Percentiles rank a stretch among this genome's conserved stretches.
These are phyloP conservation scores for Endocalyx cinctus DNA, from an alignment of 2,329 filamentous ascomycete genomes.

Conservation along the genomic window DNA sequence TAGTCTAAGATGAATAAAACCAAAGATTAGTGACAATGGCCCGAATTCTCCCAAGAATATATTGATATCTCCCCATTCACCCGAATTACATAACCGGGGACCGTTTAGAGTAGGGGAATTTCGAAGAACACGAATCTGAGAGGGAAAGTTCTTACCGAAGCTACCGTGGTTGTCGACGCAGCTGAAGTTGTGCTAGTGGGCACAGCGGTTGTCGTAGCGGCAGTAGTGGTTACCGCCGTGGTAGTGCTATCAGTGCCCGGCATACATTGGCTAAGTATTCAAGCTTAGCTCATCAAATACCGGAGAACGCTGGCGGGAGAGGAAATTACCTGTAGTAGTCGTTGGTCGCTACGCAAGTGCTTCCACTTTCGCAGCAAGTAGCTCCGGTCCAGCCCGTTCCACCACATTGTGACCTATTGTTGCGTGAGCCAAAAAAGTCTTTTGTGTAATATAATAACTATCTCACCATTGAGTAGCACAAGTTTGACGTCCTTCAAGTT, in stretches of 20 bases:
- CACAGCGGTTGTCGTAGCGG: slow-evolving; percentile 11
- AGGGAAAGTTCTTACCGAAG: too few species aligned
- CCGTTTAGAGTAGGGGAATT: too few species aligned
- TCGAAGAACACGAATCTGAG: too few species aligned
- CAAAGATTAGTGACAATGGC: too few species aligned
- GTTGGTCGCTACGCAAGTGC: slow-evolving; percentile 26
- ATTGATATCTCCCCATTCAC: too few species aligned
- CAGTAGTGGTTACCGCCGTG: slow-evolving; percentile 10
- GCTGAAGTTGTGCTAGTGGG: slow-evolving; percentile 24
- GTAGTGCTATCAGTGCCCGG: slow-evolving; percentile 10
- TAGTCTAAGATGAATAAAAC: too few species aligned
- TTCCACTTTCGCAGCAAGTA: slow-evolving; percentile 40
- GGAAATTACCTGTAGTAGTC: slow-evolving; percentile 18
- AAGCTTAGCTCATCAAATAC: too few species aligned
- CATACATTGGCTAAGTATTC: slow-evolving; percentile 16
- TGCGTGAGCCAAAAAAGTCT: slow-evolving; percentile 6
- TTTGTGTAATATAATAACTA: neutral
- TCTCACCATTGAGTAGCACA: neutral
- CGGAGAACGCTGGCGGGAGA: neutral
- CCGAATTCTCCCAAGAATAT: too few species aligned
- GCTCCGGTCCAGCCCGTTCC: slow-evolving; percentile 39
- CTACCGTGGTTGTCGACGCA: slow-evolving; percentile 15
- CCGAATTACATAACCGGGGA: too few species aligned
- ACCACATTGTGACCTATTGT: slow-evolving; percentile 35
- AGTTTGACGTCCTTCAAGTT: slow-evolving; percentile 34